phyloP scores from a whole-genome alignment of 345 rosid species.

The Populus tremula region DNA sequence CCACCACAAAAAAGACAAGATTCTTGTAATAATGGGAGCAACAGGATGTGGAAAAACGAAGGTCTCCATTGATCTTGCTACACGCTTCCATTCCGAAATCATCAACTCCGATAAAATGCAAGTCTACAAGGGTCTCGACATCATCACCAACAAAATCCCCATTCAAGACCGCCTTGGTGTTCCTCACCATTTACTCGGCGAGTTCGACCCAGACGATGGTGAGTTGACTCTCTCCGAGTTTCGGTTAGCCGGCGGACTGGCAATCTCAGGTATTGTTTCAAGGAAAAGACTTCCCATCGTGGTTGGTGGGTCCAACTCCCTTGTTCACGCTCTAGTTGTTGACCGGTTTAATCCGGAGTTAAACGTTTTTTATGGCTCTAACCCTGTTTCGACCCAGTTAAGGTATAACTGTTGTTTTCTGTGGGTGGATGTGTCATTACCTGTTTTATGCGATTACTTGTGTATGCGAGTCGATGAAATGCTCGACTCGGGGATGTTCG shows the following conservation, averaged over 20 bases:
- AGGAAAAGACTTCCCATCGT: constrained; percentile 55
- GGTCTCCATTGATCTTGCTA: constrained; percentile 77
- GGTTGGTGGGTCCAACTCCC: constrained; percentile 92
- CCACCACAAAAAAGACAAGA: constrained; percentile 39
- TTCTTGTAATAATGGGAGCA: constrained; percentile 79
- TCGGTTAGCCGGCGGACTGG: constrained; percentile 47
- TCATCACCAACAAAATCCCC: constrained; percentile 81
- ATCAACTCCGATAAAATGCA: constrained; percentile 93
- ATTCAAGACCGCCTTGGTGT: constrained; percentile 52
- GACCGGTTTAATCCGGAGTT: constrained; percentile 49
- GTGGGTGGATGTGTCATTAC: constrained; percentile 76
- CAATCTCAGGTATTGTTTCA: constrained; percentile 39
- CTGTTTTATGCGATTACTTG: constrained; percentile 60
- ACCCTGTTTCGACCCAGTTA: constrained; percentile 37
- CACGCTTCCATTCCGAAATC: constrained; percentile 50
- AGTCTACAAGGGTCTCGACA: constrained; percentile 67
- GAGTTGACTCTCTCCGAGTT: constrained; percentile 55
- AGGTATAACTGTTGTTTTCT: constrained; percentile 77
- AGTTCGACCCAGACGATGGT: constrained; percentile 33
- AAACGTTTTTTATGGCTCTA: constrained; percentile 46
- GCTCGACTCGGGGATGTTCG: constrained; percentile 85
- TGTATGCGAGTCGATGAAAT: constrained; percentile 76
- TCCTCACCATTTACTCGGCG: constrained; percentile 79
- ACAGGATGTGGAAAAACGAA: constrained; percentile 82
- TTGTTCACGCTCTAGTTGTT: constrained; percentile 63